Base-by-base conservation (phyloP, 106 monocot species). In the Dioscorea dumetorum region DNA sequence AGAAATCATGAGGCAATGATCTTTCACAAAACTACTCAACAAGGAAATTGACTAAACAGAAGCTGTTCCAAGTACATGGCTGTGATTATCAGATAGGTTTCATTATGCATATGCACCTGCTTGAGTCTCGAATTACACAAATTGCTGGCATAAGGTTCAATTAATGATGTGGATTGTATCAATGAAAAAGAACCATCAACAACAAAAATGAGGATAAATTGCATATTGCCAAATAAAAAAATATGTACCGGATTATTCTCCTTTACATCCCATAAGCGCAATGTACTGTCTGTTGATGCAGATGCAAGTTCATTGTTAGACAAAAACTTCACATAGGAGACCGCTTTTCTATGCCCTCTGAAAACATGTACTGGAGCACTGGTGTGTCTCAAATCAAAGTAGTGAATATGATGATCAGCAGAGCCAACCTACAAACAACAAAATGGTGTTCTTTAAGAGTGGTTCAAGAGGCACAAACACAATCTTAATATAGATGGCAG, bases 291-390 rank as follows among this genome's bases (percentile, higher is more conserved):
- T 22, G 95, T 95, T 22, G 95, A 95, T 54, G 95, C 95, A 76
- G 91, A 91, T 23, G 95, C 95, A 70, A 95, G 83, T 71, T 91
- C 95, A 74, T 82, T 91, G 32, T 34, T 88, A 18, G 95, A 95
- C 64, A 95, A 70, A 60, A 95, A 95, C 51, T 95, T 95, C 50
- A 95, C 95, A 80, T 95, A 95, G 2, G 95, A 95, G 72, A 95
- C 95, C 49, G 95, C 84, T 78, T 95, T 95, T 63, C 70, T 84
- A 64, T 95, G 95, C 8, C 95, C 95, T 57, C 69, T 77, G 70
- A 88, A 91, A 70, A 95, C 77, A 82, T 86, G 78, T 9, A 95
- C 73, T 53, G 95, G 91, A 18, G 69, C 65, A 49, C 88, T 91
- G n/a, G 88, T 76, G 61, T 95, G 91, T 67, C 95, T 85, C 76